Base-by-base conservation (phyloP, 2,329 filamentous ascomycete genomes). In the Cryphonectria naterciae region DNA sequence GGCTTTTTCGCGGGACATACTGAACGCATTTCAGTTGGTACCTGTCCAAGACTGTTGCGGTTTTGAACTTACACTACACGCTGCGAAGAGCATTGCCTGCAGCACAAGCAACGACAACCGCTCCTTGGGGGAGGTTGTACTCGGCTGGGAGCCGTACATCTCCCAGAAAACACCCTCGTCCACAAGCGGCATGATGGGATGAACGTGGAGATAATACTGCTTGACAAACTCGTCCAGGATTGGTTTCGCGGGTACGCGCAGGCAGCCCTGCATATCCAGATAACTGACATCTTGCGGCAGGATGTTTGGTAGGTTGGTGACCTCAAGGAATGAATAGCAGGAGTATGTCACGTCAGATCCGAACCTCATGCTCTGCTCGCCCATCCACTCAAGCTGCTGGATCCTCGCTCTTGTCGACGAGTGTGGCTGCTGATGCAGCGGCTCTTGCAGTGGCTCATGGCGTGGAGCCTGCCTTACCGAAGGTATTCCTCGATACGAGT, bases 151-250 rank as follows among this genome's bases (percentile, higher is more conserved):
- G 62, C 77, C 77, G 71, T 83, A 83, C 67, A 83, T 76, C 68
- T 85, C 81, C 85, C 85, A 86, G 69, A 85, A 85, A 56, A 84
- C 80, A 0, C 82, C 83, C 74, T 87, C 82, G 65, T 84, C 80
- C 39, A 85, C 73, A 32, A 85, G 75, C 0, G 83, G 83, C 41
- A 84, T 76, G 41, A 83, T 73, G 1, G 83, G 82, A 68, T 85
- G 83, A n/a, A 85, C 81, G 68, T 84, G 82, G 17, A 84, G 75
- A 69, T 85, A 85, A 73, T 84, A 85, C 65, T 85, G 81, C 73
- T 83, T 80, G 5, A 87, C 78, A 70, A 87, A 85, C 65, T 85
- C 83, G 67, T 85, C 82, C 0, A 86, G 76, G 1, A 83, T 77
- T 0, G 77, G 71, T 32, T 79, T 77, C 0, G 79, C 81, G 0